Base-by-base conservation (phyloP, 352 stramenopile species). In the Pythium myriotylum region DNA sequence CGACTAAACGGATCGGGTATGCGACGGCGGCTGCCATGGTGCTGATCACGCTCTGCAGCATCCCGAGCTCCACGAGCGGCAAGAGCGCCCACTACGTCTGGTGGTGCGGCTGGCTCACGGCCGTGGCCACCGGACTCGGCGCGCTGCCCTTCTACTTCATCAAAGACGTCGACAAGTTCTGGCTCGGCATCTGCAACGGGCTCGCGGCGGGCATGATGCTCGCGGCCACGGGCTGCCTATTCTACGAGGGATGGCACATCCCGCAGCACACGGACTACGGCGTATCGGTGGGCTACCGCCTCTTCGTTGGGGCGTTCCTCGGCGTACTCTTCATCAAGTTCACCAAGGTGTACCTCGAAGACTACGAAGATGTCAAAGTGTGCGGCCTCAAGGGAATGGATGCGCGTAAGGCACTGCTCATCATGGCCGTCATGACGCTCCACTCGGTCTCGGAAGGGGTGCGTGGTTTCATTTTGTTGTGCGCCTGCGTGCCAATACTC, bases 371-470 rank as follows among this genome's bases (percentile, higher is more conserved):
- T 64, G 80, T 98, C 32, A 95, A 96, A 56, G 75, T 98, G 55
- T 90, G 83, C 48, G 79, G 81, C 17, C 54, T 91, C 8, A 75
- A 88, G 23, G 75, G 79, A 42, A 65, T 97, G 29, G 88, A 98
- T 72, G 91, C 91, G 17, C 86, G 88, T 56, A 96, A 96, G 65
- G 88, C 97, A 39, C 70, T 99, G 37, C 72, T 99, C 19, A 98
- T 99, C 68, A 97, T 99, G 76, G 97, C 97, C 22, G 96, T 99
- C 26, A 99, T 99, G 97, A 99, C 95, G 22, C 76, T 99, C 50
- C 97, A 99, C 83, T 99, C 94, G 1, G 97, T 99, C 58, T 97
- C 94, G 17, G 97, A 99, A 81, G 97, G 97, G 33, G 92, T 98
- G 77, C 52, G 69, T 74, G 14, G 29, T 19, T 20, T 37, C 1